phyloP scores from a whole-genome alignment of 352 stramenopile species.

The Phytophthora syringae region DNA sequence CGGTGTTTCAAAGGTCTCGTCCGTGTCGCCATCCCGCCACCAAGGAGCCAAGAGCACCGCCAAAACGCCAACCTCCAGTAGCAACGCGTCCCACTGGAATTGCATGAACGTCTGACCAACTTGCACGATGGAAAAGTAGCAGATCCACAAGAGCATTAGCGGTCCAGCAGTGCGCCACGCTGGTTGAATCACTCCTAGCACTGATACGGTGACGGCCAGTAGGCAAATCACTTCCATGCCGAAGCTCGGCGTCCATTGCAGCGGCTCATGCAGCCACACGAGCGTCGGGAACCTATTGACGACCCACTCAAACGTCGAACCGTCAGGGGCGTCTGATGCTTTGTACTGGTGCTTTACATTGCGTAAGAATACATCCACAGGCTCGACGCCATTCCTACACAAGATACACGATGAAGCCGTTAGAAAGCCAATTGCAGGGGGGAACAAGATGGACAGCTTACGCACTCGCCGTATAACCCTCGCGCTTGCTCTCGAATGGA shows the following conservation, averaged over 20 bases:
- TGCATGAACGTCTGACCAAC: slow-evolving; percentile 89
- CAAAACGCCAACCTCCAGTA: slow-evolving; percentile 88
- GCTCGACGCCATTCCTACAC: slow-evolving; percentile 58
- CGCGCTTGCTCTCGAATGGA: slow-evolving; percentile 85
- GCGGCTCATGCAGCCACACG: slow-evolving; percentile 56
- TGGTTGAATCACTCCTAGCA: slow-evolving; percentile 36
- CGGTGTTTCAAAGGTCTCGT: slow-evolving; percentile 39
- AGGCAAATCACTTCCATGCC: slow-evolving; percentile 59
- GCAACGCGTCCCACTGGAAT: slow-evolving; percentile 94
- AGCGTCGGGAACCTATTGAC: slow-evolving; percentile 56
- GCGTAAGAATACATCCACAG: slow-evolving; percentile 59
- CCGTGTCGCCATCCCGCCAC: slow-evolving; percentile 23
- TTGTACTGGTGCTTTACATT: slow-evolving; percentile 35
- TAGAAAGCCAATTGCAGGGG: slow-evolving; percentile 9
- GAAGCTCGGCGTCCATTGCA: slow-evolving; percentile 55
- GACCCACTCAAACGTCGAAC: slow-evolving; percentile 24
- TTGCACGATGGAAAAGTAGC: slow-evolving; percentile 80
- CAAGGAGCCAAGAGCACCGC: slow-evolving; percentile 57
- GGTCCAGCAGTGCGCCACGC: slow-evolving; percentile 43
- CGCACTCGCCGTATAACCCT: slow-evolving; percentile 80
- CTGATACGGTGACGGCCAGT: slow-evolving; percentile 32
- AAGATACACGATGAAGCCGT: slow-evolving; percentile 9
- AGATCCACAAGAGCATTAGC: slow-evolving; percentile 55
- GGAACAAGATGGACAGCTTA: slow-evolving; percentile 35
- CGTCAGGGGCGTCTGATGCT: not conserved